phyloP scores from a whole-genome alignment of 305 asterid species.

The Solanum hybrid region DNA sequence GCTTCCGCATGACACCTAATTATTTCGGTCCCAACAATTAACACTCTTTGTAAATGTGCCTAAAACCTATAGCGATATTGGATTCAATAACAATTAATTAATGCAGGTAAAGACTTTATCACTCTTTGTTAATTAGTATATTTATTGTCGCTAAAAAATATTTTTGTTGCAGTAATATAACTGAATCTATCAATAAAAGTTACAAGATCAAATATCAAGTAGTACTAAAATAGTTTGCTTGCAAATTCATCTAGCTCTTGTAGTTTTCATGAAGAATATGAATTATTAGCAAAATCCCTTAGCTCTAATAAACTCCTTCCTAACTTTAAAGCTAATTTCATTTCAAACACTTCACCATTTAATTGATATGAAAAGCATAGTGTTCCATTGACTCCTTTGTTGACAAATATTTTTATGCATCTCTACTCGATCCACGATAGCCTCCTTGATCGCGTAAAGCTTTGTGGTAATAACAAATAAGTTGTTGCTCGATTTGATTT shows the following conservation, averaged over 20 bases:
- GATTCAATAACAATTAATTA: no score
- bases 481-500: neutral
- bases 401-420: constrained; percentile 36
- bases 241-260: constrained; percentile 15
- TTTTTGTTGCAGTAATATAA: no score
- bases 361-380: constrained; percentile 27
- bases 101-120: no score
- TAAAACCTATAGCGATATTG: no score
- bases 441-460: constrained; percentile 24
- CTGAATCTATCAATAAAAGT: no score
- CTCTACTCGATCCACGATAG: constrained; percentile 31
- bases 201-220: neutral
- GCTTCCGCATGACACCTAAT: neutral
- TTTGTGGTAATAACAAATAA: constrained; percentile 4
- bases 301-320: constrained; percentile 59
- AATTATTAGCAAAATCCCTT: constrained; percentile 29
- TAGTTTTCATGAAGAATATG: neutral
- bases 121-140: no score
- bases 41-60: neutral
- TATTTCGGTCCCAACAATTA: no score
- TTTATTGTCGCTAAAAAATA: no score
- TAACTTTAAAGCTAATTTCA: constrained; percentile 45
- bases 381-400: constrained; percentile 39
- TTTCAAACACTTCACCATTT: constrained; percentile 54
- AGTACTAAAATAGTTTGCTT: constrained; percentile 18